Percentiles rank a stretch among this genome's conserved stretches.
phyloP scores from a whole-genome alignment of 176 grass and related monocot species.

The Poa annua region DNA sequence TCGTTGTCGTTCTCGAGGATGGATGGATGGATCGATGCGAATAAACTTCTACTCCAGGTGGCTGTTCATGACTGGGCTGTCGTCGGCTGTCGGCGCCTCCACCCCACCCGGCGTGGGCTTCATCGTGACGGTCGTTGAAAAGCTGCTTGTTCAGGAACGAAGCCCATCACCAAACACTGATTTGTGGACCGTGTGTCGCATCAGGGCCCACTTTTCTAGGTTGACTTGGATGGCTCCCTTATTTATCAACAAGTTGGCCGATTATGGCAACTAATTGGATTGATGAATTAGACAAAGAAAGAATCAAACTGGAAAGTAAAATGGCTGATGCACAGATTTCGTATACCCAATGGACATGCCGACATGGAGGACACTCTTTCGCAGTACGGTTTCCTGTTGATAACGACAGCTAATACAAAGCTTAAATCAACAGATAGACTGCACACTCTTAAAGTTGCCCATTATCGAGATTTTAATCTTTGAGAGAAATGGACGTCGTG shows the following conservation, averaged over 20 bases:
- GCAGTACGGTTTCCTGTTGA: conserved; percentile 31
- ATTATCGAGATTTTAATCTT: conserved; percentile 30
- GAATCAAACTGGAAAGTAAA: conserved; percentile 1
- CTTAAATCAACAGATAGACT: conserved; percentile 11
- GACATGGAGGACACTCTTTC: conserved; percentile 7
- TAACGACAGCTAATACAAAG: conserved; percentile 12
- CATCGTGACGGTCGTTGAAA: background rate
- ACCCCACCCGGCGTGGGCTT: background rate
- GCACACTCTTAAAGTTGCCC: conserved; percentile 7
- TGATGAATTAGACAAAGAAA: background rate
- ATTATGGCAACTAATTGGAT: conserved; percentile 3
- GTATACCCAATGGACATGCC: conserved; percentile 15
- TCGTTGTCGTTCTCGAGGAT: too few species aligned
- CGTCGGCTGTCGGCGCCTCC: conserved; percentile 37
- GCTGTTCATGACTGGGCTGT: background rate
- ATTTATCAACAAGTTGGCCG: background rate
- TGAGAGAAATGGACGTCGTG: conserved; percentile 9
- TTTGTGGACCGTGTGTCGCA: background rate
- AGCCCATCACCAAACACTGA: conserved; percentile 3
- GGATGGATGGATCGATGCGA: background rate
- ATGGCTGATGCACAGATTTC: background rate
- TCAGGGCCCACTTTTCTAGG: background rate
- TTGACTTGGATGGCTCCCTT: background rate
- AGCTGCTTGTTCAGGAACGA: background rate
- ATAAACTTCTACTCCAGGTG: conserved; percentile 22